These are phyloP conservation scores for Aquilaria sinensis DNA, from an alignment of 345 rosid genomes.

Conservation along the genomic window DNA sequence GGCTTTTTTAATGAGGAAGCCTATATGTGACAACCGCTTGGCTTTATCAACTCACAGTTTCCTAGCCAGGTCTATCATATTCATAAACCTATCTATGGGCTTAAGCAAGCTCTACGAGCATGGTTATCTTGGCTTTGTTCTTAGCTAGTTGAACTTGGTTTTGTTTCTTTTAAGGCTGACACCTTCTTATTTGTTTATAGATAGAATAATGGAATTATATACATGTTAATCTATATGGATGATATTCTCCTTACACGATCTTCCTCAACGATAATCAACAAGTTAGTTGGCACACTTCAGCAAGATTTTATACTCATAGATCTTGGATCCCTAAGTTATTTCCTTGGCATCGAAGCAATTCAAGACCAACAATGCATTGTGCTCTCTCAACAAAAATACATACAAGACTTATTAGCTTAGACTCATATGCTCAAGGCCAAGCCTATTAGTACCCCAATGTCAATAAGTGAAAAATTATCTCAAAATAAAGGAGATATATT, in stretches of 20 bases:
- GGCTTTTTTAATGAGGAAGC: neutral
- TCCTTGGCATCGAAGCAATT: neutral
- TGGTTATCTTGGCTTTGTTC: neutral
- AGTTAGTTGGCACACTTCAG: neutral
- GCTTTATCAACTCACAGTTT: neutral
- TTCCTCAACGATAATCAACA: neutral
- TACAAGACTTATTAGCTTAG: neutral
- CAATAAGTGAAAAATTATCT: neutral
- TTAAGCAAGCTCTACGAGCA: neutral
- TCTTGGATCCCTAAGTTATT: neutral
- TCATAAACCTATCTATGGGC: neutral
- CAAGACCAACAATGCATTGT: neutral
- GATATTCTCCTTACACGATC: neutral
- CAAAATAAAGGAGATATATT: neutral
- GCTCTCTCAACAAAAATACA: neutral
- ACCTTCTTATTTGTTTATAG: neutral
- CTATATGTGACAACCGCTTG: neutral
- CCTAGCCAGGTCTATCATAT: neutral
- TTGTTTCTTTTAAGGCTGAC: neutral
- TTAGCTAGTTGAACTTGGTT: neutral
- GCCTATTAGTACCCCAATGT: neutral
- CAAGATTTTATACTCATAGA: neutral
- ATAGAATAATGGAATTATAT: too few species aligned
- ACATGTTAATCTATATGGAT: too few species aligned
- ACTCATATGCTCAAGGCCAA: neutral